Evolutionary conservation across 352 stramenopile genomes (phyloP), one percentile per base, ranked within the genome.

Genomic region (Pythium periplocum): DNA sequence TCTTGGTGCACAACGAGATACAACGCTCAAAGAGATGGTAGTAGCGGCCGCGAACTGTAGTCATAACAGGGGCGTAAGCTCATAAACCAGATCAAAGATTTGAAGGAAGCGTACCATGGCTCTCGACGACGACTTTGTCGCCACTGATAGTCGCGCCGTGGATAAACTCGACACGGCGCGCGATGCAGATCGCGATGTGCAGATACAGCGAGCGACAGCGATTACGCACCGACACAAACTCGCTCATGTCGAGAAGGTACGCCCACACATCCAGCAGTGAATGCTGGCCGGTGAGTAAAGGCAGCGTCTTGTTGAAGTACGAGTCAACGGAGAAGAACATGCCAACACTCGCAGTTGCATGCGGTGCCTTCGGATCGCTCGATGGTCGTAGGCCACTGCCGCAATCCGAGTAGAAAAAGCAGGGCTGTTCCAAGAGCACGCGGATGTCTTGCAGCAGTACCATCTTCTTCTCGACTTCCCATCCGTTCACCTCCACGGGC

Each of bases 391-490:
- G n/a, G 31, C 11, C 5, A 6, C 62, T 71, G 50, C 69, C 78
- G 44, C 80, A 88, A 56, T 91, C 83, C 43, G 73, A 56, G 52
- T 92, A 93, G 47, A 88, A 80, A 59, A 93, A 93, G 64, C 71
- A 85, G 1, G 83, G 78, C 1, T 68, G 66, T 8, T 86, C 74
- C 26, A 93, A 62, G 48, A 89, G 65, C 26, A 76, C 66, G 30
- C 82, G 75, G 32, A 79, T 45, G 41, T 93, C 83, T 3, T 64
- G 63, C 5, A 93, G 62, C 39, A 75, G 51, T 47, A 78, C 48
- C 62, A 90, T 79, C 58, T 93, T 91, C 60, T 86, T 86, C 62
- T 93, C 83, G 34, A 90, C 62, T 41, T 83, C 84, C 83, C 83
- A 93, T 4, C 78, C 82, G 40, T 81, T 81, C 8, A 85, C 45